A percentile compares a stretch with the other conserved stretches of the same genome.
Conservation (phyloP, 148 eudicot genomes). For the Selenicereus undatus region DNA sequence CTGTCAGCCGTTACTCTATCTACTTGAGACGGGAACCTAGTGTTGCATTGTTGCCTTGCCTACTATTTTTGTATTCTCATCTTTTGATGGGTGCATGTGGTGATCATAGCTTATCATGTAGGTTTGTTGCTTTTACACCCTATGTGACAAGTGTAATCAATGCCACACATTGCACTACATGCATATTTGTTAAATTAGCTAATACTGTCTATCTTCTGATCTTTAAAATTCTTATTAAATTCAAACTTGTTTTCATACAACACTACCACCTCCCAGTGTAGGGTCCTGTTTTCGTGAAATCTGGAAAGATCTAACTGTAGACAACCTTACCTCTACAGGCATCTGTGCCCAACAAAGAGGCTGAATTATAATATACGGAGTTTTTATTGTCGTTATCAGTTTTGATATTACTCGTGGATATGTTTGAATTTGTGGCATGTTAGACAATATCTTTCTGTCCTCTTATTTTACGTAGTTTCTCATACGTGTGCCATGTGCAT, state of each 20-base stretch:
- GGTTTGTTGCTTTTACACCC: not conserved
- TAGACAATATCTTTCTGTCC: not conserved
- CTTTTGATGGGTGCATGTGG: conserved; percentile 15
- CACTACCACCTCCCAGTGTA: too few relatives aligned
- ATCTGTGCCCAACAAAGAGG: too few relatives aligned
- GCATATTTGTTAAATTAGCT: not conserved
- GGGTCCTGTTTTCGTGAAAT: too few relatives aligned
- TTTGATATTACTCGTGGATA: not conserved
- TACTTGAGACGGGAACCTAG: not conserved
- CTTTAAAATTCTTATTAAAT: not conserved
- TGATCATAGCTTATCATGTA: not conserved
- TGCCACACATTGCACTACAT: too few relatives aligned
- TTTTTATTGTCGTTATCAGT: not conserved
- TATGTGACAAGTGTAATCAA: not conserved
- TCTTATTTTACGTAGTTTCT: not conserved
- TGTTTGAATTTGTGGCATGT: conserved; percentile 2
- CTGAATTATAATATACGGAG: not conserved
- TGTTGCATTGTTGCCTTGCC: not conserved
- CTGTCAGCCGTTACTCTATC: not conserved
- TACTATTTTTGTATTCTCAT: not conserved
- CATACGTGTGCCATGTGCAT: conserved; percentile 22
- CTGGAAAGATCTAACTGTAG: too few relatives aligned
- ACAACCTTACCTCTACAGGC: too few relatives aligned
- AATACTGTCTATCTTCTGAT: not conserved
- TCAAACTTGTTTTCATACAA: not conserved